phyloP scores from a whole-genome alignment of 1,139 yeast genomes.

The Taphrina confusa region DNA sequence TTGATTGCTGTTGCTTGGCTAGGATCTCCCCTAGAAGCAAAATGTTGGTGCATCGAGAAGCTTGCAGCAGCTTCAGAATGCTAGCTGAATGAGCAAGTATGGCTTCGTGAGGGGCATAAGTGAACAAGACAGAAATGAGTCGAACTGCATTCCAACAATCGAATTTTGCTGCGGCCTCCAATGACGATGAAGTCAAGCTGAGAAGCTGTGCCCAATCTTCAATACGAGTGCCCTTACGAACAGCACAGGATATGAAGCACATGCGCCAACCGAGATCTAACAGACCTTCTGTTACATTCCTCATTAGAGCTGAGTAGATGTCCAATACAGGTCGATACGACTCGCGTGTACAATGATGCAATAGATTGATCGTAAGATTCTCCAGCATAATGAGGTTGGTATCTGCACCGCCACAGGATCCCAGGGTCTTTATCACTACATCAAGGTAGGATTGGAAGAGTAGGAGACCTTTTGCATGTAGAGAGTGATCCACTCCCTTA shows the following conservation, averaged over 20 bases:
- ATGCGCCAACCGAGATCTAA: slow-evolving; percentile 16
- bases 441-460: slow-evolving; percentile 26
- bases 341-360: slow-evolving; percentile 34
- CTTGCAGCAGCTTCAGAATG: slow-evolving; percentile 1
- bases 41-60: neutral
- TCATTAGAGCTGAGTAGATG: neutral
- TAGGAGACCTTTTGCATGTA: slow-evolving; percentile 57
- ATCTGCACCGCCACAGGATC: no score
- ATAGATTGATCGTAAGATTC: slow-evolving; percentile 16
- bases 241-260: slow-evolving; percentile 28
- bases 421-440: neutral
- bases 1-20: slow-evolving; percentile 17
- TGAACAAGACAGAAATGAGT: slow-evolving; percentile 28
- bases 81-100: slow-evolving; percentile 6
- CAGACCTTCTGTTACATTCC: neutral
- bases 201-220: slow-evolving; percentile 45
- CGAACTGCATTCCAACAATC: slow-evolving; percentile 32
- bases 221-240: slow-evolving; percentile 49
- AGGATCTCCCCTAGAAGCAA: slow-evolving; percentile 3
- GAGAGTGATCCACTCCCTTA: slow-evolving; percentile 66
- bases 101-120: slow-evolving; percentile 17
- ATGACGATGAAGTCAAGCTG: slow-evolving; percentile 27
- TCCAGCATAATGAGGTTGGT: neutral
- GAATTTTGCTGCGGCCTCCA: neutral
- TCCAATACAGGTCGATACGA: slow-evolving; percentile 25